Base-by-base conservation (phyloP, 2,329 filamentous ascomycete genomes). In the Phaeosphaeria sp. region DNA sequence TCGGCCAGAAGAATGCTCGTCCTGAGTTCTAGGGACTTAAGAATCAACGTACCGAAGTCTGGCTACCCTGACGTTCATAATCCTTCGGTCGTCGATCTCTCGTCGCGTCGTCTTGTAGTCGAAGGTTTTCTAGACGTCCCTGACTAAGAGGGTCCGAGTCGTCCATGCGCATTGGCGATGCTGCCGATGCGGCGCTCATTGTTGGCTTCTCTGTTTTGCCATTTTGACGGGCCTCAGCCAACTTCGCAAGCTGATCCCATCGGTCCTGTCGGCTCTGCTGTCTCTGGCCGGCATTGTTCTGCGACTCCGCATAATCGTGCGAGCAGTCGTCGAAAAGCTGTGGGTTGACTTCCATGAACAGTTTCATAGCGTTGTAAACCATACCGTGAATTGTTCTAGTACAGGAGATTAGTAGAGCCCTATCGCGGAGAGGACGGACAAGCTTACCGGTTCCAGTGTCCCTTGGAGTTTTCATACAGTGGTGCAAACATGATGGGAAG, bases 281-380 rank as follows among this genome's bases (percentile, higher is more conserved):
- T 55, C 93, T 88, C 59, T 92, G 87, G n/a, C 91, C 89, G 3
- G 93, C 92, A 63, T 87, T 95, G 79, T 96, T 96, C 79, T 98
- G 94, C 71, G 95, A 90, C 77, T 98, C 94, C 5, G 93, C 96
- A 79, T 99, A 99, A 64, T 98, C 93, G 74, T 97, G 94, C 36
- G 95, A 97, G 80, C 95, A 99, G 75, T 99, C 95, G 69, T 99
- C 95, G 71, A 99, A 99, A 21, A 99, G 86, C 77, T 97, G 93
- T 9, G 95, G 95, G 77, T 98, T 98, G 73, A 99, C 97, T 78
- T 99, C 95, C 95, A 99, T 99, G 79, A 99, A 99, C 39, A 99
- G 86, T 78, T 99, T 99, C 95, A 99, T 98, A 56, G 95, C 95
- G 73, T 98, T 99, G 78, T 98, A 98, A 11, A 99, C 95, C 94